Conservation (phyloP, 352 stramenopile species). For the Pythium apleroticum region DNA sequence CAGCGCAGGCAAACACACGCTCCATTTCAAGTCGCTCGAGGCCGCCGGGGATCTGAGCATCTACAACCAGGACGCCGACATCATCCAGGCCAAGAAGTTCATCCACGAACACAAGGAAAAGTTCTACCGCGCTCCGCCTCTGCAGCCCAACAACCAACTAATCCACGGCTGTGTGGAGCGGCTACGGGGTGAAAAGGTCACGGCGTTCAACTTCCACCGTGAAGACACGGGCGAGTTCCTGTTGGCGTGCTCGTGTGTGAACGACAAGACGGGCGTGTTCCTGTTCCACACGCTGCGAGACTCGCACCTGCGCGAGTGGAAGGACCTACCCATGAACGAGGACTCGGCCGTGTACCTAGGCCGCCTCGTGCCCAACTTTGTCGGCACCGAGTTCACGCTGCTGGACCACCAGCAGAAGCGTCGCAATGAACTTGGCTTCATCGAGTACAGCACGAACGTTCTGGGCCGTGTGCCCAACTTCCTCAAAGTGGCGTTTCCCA, state of each 20-base stretch:
- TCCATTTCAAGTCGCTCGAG: conserved; percentile 80
- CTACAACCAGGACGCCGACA: conserved; percentile 59
- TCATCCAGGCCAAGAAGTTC: conserved; percentile 66
- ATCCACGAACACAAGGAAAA: conserved; percentile 79
- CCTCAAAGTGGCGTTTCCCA: conserved; percentile 62
- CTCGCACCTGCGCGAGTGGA: conserved; percentile 65
- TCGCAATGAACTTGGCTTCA: conserved; percentile 65
- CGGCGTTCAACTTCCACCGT: conserved; percentile 80
- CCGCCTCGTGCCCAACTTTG: conserved; percentile 73
- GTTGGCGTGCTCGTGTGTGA: conserved; percentile 65
- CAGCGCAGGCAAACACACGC: conserved; percentile 42
- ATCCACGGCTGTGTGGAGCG: conserved; percentile 73
- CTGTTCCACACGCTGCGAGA: conserved; percentile 86
- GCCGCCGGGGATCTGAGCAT: conserved; percentile 62
- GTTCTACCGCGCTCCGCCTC: conserved; percentile 48
- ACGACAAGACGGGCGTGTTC: conserved; percentile 67
- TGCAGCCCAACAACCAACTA: conserved; percentile 31
- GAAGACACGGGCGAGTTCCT: conserved; percentile 83
- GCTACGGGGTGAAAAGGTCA: conserved; percentile 71
- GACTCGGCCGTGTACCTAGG: conserved; percentile 83
- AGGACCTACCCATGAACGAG: conserved; percentile 70
- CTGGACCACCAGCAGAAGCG: conserved; percentile 74
- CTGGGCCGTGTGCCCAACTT: conserved; percentile 76
- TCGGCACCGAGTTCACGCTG: conserved; percentile 85
- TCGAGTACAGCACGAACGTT: conserved; percentile 82